These are phyloP conservation scores for Chaetomium tenue DNA, from an alignment of 495 filamentous ascomycete species.

Conservation along the genomic window DNA sequence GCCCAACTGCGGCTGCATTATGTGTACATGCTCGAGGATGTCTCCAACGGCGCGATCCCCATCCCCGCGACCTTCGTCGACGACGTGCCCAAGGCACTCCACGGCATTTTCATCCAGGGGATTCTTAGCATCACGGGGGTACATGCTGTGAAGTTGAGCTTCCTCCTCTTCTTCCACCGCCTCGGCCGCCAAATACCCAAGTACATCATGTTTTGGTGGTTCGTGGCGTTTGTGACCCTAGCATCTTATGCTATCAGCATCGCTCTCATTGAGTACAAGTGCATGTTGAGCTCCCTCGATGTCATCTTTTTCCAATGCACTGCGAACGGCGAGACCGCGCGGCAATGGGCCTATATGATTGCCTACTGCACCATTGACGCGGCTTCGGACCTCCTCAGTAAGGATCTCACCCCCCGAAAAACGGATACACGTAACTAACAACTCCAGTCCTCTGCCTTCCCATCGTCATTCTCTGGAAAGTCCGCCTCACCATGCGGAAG, in stretches of 20 bases:
- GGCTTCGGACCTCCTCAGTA: slow-evolving; percentile 31
- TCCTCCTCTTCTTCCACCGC: slow-evolving; percentile 36
- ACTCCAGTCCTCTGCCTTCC: slow-evolving; percentile 32
- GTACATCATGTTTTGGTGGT: slow-evolving; percentile 32
- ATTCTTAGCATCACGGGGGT: slow-evolving; percentile 20
- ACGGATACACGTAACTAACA: neutral
- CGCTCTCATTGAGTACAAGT: slow-evolving; percentile 20
- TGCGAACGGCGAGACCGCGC: neutral
- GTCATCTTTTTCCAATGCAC: slow-evolving; percentile 16
- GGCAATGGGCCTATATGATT: neutral
- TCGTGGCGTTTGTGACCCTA: slow-evolving; percentile 22
- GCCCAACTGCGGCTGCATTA: slow-evolving; percentile 17
- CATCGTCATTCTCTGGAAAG: slow-evolving; percentile 28
- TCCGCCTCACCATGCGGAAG: slow-evolving; percentile 24
- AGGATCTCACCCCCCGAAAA: neutral
- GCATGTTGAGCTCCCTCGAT: slow-evolving; percentile 13
- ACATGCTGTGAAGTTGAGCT: slow-evolving; percentile 34
- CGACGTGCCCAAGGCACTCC: neutral
- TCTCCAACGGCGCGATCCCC: slow-evolving; percentile 11
- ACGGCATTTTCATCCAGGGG: slow-evolving; percentile 6
- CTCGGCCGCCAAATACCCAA: slow-evolving; percentile 28
- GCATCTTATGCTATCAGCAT: slow-evolving; percentile 18
- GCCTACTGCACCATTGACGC: slow-evolving; percentile 24
- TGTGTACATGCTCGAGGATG: slow-evolving; percentile 18
- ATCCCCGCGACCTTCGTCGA: slow-evolving; percentile 11